Base-by-base conservation (phyloP, 2,329 filamentous ascomycete genomes). In the Trichophyton simii region DNA sequence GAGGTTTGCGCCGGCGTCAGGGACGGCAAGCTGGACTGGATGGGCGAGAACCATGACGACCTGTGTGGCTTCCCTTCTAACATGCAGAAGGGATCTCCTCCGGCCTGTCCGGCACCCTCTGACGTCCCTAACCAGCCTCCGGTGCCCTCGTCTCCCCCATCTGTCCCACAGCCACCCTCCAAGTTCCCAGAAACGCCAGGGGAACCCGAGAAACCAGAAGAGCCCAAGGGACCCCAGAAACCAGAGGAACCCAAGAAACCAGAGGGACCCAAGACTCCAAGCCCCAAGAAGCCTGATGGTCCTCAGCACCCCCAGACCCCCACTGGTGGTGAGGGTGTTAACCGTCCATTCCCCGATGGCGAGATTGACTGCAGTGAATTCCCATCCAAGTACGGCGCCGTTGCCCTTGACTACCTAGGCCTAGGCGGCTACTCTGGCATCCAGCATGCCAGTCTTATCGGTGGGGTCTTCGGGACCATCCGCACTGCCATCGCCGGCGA, bases 401-500 rank as follows among this genome's bases (percentile, higher is more conserved):
- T 95, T 54, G 60, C 83, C 57, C 77, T 94, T 34, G 71, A 80
- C 61, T 92, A 87, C 79, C 80, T 91, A 28, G 79, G 81, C 18
- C 77, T 89, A 6, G 82, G 79, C 64, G 91, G 90, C 65, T 99
- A 86, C 86, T 85, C 83, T 66, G 89, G 91, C 70, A 80, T 96
- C 64, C 91, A 96, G 75, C 78, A 80, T 60, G 77, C 78, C 63
- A 85, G 78, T 70, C 75, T 72, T n/a, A 62, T 77, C 31, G 78
- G 79, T 55, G 69, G 78, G 13, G 70, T 81, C 58, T 87, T 95
- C 70, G 79, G 76, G 72, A 81, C 82, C 63, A 89, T 91, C 64
- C 78, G 82, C 59, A 85, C 85, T 46, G 84, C 81, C 28, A 74
- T 85, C 55, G 77, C 77, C 18, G 87, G 86, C 15, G 75, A 83